Base-by-base conservation (phyloP, 2,329 filamentous ascomycete genomes). In the Bipolaris sorokiniana region DNA sequence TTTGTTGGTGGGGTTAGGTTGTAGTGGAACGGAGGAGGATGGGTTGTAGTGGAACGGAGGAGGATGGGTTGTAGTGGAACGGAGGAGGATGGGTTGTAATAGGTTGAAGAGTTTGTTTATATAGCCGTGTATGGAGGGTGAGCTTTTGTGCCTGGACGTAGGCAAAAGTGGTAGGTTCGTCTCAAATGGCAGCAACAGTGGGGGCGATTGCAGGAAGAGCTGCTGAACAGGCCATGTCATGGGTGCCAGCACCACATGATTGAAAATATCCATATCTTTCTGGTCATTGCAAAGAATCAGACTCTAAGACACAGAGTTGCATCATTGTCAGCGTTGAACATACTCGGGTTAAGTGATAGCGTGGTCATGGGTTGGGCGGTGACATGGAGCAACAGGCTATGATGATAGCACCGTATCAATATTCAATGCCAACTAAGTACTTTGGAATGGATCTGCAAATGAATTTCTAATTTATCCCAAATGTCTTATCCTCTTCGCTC, bases 261-360 rank as follows among this genome's bases (percentile, higher is more conserved):
- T 64, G 46, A 72, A 66, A 7, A 63, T 68, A 15, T 61, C 64
- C 33, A 72, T 64, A 23, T 71, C 64, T 18, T 70, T 53, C 10
- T 63, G 63, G 15, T 59, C 56, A n/a, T 72, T 62, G 16, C 49
- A 16, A 3, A 64, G 71, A 20, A 74, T 48, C 58, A 64, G 15
- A 68, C 63, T 64, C 70, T 62, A 3, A 73, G 51, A 18, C 70
- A 31, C 28, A 13, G 61, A 23, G 66, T 46, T 56, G 65, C 65
- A 44, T 72, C 69, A 6, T 72, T 61, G 40, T 72, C 68, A 65
- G 64, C 4, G 34, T 67, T 64, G 40, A 62, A 62, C 16, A 58
- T 57, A 2, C 42, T 47, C 36, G 62, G 54, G 2, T 59, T 65
- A 3, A 58, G 47, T 7, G 55, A 55, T 2, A 62, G 10, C n/a